These are phyloP conservation scores for Tulasnella sp. DNA, from an alignment of 768 basidiomycete genomes.

Conservation along the genomic window DNA sequence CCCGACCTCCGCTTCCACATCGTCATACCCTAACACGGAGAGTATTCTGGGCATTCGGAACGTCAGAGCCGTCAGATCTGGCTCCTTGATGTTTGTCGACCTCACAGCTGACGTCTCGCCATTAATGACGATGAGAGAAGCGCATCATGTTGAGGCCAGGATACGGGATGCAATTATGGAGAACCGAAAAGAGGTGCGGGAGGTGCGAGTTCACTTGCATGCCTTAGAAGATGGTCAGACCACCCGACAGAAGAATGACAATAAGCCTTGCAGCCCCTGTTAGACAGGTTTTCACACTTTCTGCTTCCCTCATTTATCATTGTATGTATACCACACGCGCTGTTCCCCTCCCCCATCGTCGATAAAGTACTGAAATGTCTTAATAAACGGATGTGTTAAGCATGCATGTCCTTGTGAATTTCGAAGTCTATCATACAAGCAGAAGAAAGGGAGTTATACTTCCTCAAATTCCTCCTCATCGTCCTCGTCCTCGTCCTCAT, in stretches of 20 bases:
- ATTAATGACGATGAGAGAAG: conserved; percentile 42
- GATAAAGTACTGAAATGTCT: too few species aligned
- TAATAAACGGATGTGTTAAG: too few species aligned
- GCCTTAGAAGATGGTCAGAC: conserved; percentile 1
- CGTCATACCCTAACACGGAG: conserved; percentile 10
- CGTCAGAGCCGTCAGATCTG: conserved; percentile 62
- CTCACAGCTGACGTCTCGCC: conserved; percentile 59
- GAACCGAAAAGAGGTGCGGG: conserved; percentile 52
- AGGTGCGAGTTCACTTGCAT: conserved; percentile 34
- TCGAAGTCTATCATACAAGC: too few species aligned
- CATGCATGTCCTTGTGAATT: too few species aligned
- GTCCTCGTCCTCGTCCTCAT: conserved; percentile 15
- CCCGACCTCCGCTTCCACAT: conserved; percentile 19
- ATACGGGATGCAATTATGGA: conserved; percentile 45
- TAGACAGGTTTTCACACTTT: too few species aligned
- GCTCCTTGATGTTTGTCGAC: conserved; percentile 75
- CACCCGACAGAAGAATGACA: not conserved
- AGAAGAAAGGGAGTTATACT: not conserved
- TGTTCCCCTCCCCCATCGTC: too few species aligned
- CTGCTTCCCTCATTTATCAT: too few species aligned
- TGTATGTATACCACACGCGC: too few species aligned
- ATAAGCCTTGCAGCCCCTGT: not conserved
- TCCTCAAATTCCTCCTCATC: conserved; percentile 17
- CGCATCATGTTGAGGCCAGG: conserved; percentile 45
- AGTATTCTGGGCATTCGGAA: conserved; percentile 36